A percentile compares a stretch with the other conserved stretches of the same genome.
Evolutionary conservation across 164 flowering plant genomes (phyloP).

Genomic region (Liquidambar formosana): DNA sequence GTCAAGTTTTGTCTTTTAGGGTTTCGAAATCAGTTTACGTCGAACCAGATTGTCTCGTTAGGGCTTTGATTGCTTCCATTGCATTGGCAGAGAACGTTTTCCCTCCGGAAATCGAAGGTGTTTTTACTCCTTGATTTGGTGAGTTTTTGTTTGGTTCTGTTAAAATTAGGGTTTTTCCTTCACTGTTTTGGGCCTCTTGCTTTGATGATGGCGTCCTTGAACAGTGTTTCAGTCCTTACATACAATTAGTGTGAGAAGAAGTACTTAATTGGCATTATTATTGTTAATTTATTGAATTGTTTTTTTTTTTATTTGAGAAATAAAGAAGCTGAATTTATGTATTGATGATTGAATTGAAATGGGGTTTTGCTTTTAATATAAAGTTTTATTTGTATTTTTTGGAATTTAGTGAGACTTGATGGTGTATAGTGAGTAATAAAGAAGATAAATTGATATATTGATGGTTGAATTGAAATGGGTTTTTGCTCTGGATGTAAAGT

Average conservation of each 20-base stretch:
- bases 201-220: too few relatives aligned
- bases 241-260: too few relatives aligned
- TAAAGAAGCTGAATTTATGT: too few relatives aligned
- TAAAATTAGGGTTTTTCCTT: not conserved
- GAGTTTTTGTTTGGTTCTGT: not conserved
- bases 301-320: too few relatives aligned
- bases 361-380: too few relatives aligned
- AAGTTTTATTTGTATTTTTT: too few relatives aligned
- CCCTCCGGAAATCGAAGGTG: not conserved
- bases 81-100: not conserved
- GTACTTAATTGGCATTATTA: not conserved
- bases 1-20: not conserved
- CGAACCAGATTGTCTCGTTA: too few relatives aligned
- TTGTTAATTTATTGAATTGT: not conserved
- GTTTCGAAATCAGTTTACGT: too few relatives aligned
- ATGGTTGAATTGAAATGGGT: not conserved
- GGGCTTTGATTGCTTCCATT: not conserved
- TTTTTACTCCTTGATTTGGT: not conserved
- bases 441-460: not conserved
- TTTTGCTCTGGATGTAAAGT: not conserved
- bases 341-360: too few relatives aligned
- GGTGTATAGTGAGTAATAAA: not conserved
- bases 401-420: too few relatives aligned
- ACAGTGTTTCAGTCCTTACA: too few relatives aligned
- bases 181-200: too few relatives aligned